Evolutionary conservation across 2,329 filamentous ascomycete species (phyloP).

Genomic region (Davidsoniella eucalypti): DNA sequence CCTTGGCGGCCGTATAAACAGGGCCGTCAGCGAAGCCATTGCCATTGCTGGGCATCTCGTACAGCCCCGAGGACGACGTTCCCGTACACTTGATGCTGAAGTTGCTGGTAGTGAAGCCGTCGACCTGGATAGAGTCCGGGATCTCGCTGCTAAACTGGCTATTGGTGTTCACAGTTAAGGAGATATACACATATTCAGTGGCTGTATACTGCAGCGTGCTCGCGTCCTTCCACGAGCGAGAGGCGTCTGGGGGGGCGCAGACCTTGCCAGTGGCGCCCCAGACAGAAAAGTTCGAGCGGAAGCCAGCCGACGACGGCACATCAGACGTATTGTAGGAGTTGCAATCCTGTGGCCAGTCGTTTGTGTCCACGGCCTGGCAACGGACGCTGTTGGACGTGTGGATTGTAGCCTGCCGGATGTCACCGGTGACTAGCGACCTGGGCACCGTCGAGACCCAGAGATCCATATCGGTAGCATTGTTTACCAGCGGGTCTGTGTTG

Average conservation of each 20-base stretch:
- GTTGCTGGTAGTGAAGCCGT: slow-evolving; percentile 5
- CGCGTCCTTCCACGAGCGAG: slow-evolving; percentile 2
- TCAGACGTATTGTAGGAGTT: slow-evolving; percentile 5
- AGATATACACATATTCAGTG: slow-evolving; percentile 5
- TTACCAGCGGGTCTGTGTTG: slow-evolving; percentile 2
- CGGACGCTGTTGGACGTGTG: slow-evolving; percentile 1
- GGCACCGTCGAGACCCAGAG: slow-evolving; percentile 9
- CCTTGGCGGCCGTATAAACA: background rate
- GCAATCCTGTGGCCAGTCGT: slow-evolving; percentile 5
- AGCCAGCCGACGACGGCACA: slow-evolving; percentile 3
- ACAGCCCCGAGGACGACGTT: slow-evolving; percentile 4
- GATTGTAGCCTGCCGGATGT: slow-evolving; percentile 10
- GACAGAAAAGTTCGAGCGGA: background rate
- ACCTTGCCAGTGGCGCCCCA: slow-evolving; percentile 2
- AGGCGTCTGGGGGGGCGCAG: slow-evolving; percentile 6
- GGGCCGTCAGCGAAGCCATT: slow-evolving; percentile 7
- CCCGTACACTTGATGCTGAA: slow-evolving; percentile 8
- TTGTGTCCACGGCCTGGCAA: slow-evolving; percentile 1
- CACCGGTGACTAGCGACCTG: slow-evolving; percentile 5
- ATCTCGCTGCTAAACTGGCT: background rate
- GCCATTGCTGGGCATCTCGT: slow-evolving; percentile 8
- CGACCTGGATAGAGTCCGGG: background rate
- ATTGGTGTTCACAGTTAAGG: background rate
- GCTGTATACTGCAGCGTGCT: slow-evolving; percentile 4
- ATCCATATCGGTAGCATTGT: slow-evolving; percentile 7